Conservation (phyloP, 2,329 filamentous ascomycete species). For the Ascochyta viciae-villosae region DNA sequence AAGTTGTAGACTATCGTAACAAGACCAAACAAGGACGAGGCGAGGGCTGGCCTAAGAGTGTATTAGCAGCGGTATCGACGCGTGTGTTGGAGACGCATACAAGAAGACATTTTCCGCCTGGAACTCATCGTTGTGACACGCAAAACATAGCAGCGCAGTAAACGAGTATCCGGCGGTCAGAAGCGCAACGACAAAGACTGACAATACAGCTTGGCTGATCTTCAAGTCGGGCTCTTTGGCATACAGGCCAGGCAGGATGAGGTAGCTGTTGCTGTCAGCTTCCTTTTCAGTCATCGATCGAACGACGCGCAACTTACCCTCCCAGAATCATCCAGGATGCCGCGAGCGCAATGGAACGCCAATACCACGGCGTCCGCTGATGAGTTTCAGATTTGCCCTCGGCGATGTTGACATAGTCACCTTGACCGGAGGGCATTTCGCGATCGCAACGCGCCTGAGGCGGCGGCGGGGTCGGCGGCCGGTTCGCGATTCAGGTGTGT, state of each 20-base stretch:
- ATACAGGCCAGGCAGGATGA: conserved; percentile 58
- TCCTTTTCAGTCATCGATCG: background rate
- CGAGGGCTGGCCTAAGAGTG: conserved; percentile 47
- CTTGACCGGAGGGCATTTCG: conserved; percentile 41
- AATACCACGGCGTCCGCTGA: conserved; percentile 54
- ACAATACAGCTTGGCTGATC: conserved; percentile 50
- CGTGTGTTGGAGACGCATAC: conserved; percentile 30
- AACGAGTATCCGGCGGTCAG: conserved; percentile 58
- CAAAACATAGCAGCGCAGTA: conserved; percentile 57
- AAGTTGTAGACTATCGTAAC: conserved; percentile 59
- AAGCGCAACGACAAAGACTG: conserved; percentile 56
- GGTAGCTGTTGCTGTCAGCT: conserved; percentile 49
- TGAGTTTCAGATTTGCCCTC: conserved; percentile 27
- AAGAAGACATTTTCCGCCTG: conserved; percentile 58
- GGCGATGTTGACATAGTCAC: conserved; percentile 41
- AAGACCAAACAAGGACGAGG: conserved; percentile 56
- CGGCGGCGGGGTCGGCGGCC: conserved; percentile 23
- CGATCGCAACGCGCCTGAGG: conserved; percentile 28
- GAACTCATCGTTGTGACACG: conserved; percentile 55
- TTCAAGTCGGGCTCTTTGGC: conserved; percentile 49
- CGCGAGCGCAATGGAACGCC: conserved; percentile 53
- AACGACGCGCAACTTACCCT: conserved; percentile 46
- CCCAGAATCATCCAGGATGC: conserved; percentile 58
- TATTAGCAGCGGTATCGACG: conserved; percentile 23
- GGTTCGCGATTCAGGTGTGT: conserved; percentile 30